Conservation (phyloP, 768 basidiomycete genomes). For the Russula brevipes region DNA sequence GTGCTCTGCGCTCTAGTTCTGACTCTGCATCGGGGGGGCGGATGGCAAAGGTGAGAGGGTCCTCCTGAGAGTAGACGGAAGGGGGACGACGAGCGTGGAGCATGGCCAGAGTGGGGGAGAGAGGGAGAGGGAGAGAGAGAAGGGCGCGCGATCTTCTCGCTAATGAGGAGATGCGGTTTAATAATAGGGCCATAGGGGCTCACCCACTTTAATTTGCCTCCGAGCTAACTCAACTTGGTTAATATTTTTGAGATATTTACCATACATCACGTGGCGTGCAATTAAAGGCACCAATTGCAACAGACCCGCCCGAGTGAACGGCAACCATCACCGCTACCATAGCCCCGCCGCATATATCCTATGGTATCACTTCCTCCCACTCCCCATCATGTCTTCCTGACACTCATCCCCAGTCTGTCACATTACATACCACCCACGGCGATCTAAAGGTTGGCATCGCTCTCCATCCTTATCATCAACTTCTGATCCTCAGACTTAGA, state of each 20-base stretch:
- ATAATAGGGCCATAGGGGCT: conserved; percentile 11
- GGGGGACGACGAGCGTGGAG: conserved; percentile 53
- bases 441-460: conserved; percentile 73
- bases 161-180: conserved; percentile 25
- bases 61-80: conserved; percentile 62
- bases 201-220: neutral
- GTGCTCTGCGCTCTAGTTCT: conserved; percentile 52
- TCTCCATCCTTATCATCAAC: neutral
- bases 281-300: too few relatives aligned
- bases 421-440: conserved; percentile 88
- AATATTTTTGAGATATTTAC: neutral
- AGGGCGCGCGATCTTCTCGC: conserved; percentile 13
- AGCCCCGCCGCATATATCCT: neutral
- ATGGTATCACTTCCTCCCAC: conserved; percentile 9
- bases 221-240: neutral
- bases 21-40: conserved; percentile 64
- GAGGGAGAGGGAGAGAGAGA: conserved; percentile 20
- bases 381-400: conserved; percentile 4
- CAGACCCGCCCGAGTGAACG: too few relatives aligned
- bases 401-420: conserved; percentile 65
- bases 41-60: conserved; percentile 65
- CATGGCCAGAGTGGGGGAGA: conserved; percentile 30
- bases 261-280: neutral
- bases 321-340: neutral
- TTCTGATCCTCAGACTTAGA: conserved; percentile 41